These are phyloP conservation scores for Hibiscus mutabilis DNA, from an alignment of 345 rosid species.

Conservation along the genomic window DNA sequence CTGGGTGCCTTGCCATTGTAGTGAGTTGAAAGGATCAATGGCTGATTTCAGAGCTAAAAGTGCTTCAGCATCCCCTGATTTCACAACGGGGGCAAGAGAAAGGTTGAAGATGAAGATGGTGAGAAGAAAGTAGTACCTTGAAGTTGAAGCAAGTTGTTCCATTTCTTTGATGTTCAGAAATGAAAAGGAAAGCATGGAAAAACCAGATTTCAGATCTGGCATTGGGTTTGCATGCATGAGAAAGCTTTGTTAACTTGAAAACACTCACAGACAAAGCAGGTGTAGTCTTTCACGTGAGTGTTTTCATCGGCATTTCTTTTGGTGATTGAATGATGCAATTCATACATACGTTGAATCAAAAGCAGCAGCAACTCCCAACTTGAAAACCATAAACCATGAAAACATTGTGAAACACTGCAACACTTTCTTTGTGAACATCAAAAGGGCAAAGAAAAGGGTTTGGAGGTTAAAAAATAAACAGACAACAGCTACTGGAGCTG, in stretches of 20 bases:
- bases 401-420: too few species aligned
- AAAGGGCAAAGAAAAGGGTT: background rate
- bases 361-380: too few species aligned
- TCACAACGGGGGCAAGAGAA: slow-evolving; percentile 34
- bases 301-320: background rate
- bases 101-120: slow-evolving; percentile 13
- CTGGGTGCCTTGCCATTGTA: slow-evolving; percentile 51
- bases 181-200: background rate
- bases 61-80: slow-evolving; percentile 60
- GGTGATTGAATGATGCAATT: background rate
- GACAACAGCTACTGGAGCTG: background rate
- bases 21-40: slow-evolving; percentile 49
- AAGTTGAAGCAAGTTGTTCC: slow-evolving; percentile 24
- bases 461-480: background rate
- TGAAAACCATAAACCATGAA: too few species aligned
- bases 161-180: slow-evolving; percentile 13
- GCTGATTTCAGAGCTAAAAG: slow-evolving; percentile 61
- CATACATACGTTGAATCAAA: background rate
- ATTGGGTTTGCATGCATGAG: background rate
- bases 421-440: too few species aligned
- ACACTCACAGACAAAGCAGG: slow-evolving; percentile 9
- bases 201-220: background rate
- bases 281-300: slow-evolving; percentile 10
- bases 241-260: background rate
- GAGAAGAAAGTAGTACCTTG: slow-evolving; percentile 19